A percentile compares a stretch with the other conserved stretches of the same genome.
These are phyloP conservation scores for Cornus controversa DNA, from an alignment of 148 eudicot species.

Conservation along the genomic window DNA sequence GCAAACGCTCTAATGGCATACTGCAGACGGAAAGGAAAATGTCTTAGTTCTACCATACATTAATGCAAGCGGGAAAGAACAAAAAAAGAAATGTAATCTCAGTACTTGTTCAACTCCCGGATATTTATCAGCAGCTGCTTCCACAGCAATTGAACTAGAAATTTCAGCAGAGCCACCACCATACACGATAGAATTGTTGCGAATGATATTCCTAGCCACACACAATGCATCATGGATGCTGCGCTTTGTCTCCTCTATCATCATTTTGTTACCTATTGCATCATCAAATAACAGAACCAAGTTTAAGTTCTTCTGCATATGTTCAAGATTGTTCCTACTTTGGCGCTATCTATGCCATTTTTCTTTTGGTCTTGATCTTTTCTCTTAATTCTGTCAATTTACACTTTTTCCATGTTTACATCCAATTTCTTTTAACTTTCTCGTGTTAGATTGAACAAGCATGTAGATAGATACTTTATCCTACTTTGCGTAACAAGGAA, in stretches of 20 bases:
- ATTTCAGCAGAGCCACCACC: conserved; percentile 95
- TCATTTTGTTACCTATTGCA: conserved; percentile 87
- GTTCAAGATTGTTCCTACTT: not conserved
- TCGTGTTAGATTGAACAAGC: not conserved
- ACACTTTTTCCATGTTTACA: not conserved
- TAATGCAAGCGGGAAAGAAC: not conserved
- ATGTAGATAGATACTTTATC: not conserved
- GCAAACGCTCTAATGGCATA: conserved; percentile 97
- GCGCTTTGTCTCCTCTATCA: conserved; percentile 96
- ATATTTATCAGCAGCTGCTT: conserved; percentile 83
- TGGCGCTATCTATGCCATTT: too few species aligned
- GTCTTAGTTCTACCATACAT: not conserved
- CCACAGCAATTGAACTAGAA: conserved; percentile 86
- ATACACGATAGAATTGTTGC: conserved; percentile 87
- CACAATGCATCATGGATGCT: conserved; percentile 92
- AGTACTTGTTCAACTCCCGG: conserved; percentile 93
- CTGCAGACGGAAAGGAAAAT: conserved; percentile 37
- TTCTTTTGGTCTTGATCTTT: not conserved
- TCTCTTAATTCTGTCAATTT: not conserved
- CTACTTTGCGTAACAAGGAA: not conserved
- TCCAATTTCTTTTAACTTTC: not conserved
- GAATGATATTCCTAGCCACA: conserved; percentile 87
- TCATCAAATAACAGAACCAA: conserved; percentile 2
- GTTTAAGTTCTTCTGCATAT: not conserved
- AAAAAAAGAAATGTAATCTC: not conserved